Conservation (phyloP, 1,284 basidiomycete genomes). For the Ceratobasidium sp. region DNA sequence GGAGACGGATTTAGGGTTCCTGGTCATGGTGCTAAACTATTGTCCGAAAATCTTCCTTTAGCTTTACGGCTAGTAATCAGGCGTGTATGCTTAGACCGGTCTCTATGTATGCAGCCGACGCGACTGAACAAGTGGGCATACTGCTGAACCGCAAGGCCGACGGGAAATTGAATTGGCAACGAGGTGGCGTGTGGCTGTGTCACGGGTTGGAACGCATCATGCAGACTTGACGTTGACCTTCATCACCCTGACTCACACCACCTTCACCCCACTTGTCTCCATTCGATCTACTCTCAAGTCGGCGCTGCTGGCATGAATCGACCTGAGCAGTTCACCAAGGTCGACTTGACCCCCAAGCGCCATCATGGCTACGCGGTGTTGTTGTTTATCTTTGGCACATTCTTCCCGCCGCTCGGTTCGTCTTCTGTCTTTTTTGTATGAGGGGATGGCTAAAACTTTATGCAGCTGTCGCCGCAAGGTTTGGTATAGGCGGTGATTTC, state of each 20-base stretch:
- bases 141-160: neutral
- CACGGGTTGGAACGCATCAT: neutral
- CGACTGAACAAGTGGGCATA: neutral
- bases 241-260: conserved; percentile 4
- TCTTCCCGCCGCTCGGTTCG: conserved; percentile 89
- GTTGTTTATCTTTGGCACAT: conserved; percentile 84
- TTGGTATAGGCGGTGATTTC: conserved; percentile 93
- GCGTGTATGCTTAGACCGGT: too few species aligned
- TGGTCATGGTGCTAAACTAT: too few species aligned
- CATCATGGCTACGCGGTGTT: conserved; percentile 88
- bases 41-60: too few species aligned
- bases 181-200: conserved; percentile 11
- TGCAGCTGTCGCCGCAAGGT: conserved; percentile 91
- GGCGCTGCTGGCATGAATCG: conserved; percentile 44
- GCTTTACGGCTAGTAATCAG: too few species aligned
- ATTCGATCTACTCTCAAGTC: conserved; percentile 4
- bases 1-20: too few species aligned
- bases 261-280: neutral
- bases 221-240: conserved; percentile 18
- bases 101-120: neutral
- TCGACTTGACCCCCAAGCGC: conserved; percentile 74
- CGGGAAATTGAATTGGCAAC: conserved; percentile 6
- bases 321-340: conserved; percentile 61
- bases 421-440: conserved; percentile 47
- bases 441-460: conserved; percentile 36